phyloP scores from a whole-genome alignment of 345 rosid genomes.

The Physaria fendleri region DNA sequence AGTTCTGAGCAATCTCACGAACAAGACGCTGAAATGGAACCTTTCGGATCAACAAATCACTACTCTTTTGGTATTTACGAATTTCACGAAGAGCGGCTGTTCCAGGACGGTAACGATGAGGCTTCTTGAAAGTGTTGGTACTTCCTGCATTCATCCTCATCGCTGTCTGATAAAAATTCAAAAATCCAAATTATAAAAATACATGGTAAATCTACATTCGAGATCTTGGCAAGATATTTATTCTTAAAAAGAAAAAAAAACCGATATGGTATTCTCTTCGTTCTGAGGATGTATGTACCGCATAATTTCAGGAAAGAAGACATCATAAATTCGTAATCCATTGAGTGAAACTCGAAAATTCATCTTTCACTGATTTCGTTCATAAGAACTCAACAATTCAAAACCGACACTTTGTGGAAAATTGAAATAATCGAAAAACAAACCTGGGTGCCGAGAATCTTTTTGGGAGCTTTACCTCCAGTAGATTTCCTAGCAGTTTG shows the following conservation, averaged over 20 bases:
- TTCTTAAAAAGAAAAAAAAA: no score
- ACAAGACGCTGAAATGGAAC: slow-evolving; percentile 56
- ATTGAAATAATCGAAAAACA: background rate
- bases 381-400: background rate
- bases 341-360: background rate
- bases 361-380: background rate
- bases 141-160: slow-evolving; percentile 59
- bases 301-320: no score
- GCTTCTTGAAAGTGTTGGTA: no score
- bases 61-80: slow-evolving; percentile 44
- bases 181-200: no score
- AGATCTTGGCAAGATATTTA: no score
- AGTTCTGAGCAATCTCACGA: slow-evolving; percentile 57
- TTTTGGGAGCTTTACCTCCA: slow-evolving; percentile 59
- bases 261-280: no score
- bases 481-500: slow-evolving; percentile 63
- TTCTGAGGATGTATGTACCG: no score
- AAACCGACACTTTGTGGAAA: no score
- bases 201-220: no score
- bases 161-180: slow-evolving; percentile 34
- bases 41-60: slow-evolving; percentile 48
- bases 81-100: slow-evolving; percentile 60
- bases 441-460: slow-evolving; percentile 57
- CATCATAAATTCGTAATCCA: background rate
- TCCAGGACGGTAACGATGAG: slow-evolving; percentile 51